Evolutionary conservation across 2,329 filamentous ascomycete genomes (phyloP), one percentile per base, ranked within the genome.

Genomic region (Aspergillus neoniger): DNA sequence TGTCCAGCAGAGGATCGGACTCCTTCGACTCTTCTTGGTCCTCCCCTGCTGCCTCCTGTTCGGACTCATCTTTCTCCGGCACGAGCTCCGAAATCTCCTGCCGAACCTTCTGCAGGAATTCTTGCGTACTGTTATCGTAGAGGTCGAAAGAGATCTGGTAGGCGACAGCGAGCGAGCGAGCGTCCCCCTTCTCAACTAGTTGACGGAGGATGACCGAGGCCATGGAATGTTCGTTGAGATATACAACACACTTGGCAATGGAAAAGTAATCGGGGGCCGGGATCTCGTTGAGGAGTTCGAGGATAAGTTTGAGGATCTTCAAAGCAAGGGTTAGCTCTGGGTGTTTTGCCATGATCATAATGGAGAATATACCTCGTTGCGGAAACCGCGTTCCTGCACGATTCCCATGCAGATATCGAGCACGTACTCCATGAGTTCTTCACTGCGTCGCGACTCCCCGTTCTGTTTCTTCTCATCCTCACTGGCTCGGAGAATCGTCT

Each of bases 131-230:
- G 72, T 99, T 99, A 79, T 99, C 95, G 77, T 97, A 98, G 5
- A 99, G 84, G 72, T 99, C 95, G 71, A 99, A 99, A 1, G 94
- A 95, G 59, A 99, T 96, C 75, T 99, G 95, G 76, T 98, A 99
- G 17, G 95, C 95, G 53, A 91, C 89, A 19, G 93, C 91, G 15
- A 91, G 86, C 0, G 92, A 92, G 62, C 87, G 87, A 54, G 87
- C 83, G 67, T 96, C 91, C 5, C 88, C 91, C 65, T 90, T 90
- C 63, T 90, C 84, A 9, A 98, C 88, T 21, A 99, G 84, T 67
- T 91, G 88, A 55, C 86, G 86, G 44, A 99, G 86, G 78, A 99
- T 93, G 64, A 86, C 86, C 9, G 92, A 93, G 0, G 95, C 95
- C 82, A 97, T 90, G 52, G 91, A 89, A 71, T 97, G 90, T 67